Base-by-base conservation (phyloP, 805 yeast genomes). In the Zygosaccharomyces gambellarensis region DNA sequence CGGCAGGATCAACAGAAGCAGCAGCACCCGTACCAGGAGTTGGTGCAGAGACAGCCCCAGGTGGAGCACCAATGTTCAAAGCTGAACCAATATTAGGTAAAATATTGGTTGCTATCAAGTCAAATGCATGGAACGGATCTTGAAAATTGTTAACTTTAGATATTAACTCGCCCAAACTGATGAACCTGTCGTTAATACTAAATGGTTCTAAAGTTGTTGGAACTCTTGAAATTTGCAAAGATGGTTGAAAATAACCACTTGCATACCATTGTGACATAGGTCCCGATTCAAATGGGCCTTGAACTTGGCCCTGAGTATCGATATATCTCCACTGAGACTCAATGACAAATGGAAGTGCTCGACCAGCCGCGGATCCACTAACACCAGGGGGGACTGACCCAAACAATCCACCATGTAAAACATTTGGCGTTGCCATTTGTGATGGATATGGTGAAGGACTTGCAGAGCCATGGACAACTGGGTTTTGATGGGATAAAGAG, bases 231-330 rank as follows among this genome's bases (percentile, higher is more conserved):
- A 90, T 72, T 45, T 71, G 73, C 57, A 88, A 71, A 53, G 76
- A 78, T 12, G 74, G 75, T 46, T 74, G 75, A 56, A 87, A 75
- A 69, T 82, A 86, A 2, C 83, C 81, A 39, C 77, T 77, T 9
- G 77, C 65, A 52, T 78, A 79, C 97, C 97, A 89, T 44, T 74
- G 80, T 56, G 85, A 88, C 97, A 89, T 89, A 67, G 79, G 69
- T 31, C 68, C 64, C 2, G 92, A 86, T 36, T 75, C 74, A 68
- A 88, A 89, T 2, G 97, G 96, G n/a, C 97, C 97, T 65, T 87
- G 95, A 48, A 81, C 79, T 43, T 70, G 74, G 9, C 86, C 87
- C 46, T 75, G 69, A 0, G 86, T 78, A 64, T 89, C 97, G 45
- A 83, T 70, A 65, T 89, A 89, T 47, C 72, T 71, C 97, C 97